These are phyloP conservation scores for Schizosaccharomyces cryophilus DNA, from an alignment of 805 yeast genomes.

Conservation along the genomic window DNA sequence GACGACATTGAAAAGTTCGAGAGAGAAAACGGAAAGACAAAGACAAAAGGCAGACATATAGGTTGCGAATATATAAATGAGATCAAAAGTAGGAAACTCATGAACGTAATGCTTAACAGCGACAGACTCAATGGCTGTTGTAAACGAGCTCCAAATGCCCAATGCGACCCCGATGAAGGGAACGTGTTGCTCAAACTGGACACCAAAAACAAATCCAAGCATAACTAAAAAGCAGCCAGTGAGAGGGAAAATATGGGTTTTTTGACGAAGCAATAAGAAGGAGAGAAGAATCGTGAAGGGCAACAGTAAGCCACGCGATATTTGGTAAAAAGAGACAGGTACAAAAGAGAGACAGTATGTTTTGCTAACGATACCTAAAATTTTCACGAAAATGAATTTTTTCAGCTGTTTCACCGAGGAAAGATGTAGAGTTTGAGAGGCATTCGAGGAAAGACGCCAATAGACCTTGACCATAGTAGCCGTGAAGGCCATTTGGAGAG, in stretches of 20 bases:
- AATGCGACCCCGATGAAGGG: not conserved
- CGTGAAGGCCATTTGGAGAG: not conserved
- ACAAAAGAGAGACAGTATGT: slow-evolving; percentile 2
- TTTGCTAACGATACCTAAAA: not conserved
- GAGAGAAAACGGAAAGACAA: not conserved
- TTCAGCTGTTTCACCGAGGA: not conserved
- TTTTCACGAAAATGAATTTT: not conserved
- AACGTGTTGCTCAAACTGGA: not conserved
- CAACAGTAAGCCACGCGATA: slow-evolving; percentile 2
- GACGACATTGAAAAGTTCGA: not conserved
- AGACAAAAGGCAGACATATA: not conserved
- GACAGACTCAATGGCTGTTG: slow-evolving; percentile 1
- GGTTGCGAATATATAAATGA: not conserved
- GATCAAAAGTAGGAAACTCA: not conserved
- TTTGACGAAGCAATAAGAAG: not conserved
- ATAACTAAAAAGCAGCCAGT: not conserved
- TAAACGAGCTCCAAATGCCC: slow-evolving; percentile 3
- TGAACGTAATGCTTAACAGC: slow-evolving; percentile 2
- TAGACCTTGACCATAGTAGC: not conserved
- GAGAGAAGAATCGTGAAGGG: slow-evolving; percentile 1
- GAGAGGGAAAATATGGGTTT: not conserved
- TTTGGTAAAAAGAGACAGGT: slow-evolving; percentile 2
- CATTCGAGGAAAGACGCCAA: not conserved
- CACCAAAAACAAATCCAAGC: slow-evolving; percentile 2
- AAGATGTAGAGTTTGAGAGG: not conserved